phyloP scores from a whole-genome alignment of 2,329 filamentous ascomycete species.

The Alternaria viburni region DNA sequence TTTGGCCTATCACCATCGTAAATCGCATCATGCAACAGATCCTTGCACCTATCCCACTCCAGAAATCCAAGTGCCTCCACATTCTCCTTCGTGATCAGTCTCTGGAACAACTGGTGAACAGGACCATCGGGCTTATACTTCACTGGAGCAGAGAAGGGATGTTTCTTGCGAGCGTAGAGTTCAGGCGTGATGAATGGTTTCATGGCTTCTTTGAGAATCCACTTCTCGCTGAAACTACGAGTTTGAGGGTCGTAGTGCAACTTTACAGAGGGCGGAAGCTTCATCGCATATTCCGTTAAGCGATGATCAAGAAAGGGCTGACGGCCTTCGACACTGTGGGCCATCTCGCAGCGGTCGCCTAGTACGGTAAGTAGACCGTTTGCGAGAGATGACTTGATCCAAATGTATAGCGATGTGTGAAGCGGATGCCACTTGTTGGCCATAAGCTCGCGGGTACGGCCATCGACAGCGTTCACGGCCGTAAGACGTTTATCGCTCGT shows the following conservation, averaged over 20 bases:
- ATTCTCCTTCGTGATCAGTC: constrained; percentile 36
- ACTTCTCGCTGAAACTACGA: constrained; percentile 52
- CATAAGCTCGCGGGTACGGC: constrained; percentile 32
- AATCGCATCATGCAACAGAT: constrained; percentile 18
- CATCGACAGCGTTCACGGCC: constrained; percentile 29
- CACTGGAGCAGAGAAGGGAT: constrained; percentile 57
- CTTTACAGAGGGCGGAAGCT: constrained; percentile 47
- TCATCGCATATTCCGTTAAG: constrained; percentile 49
- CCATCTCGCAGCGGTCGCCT: constrained; percentile 56
- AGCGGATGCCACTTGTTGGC: constrained; percentile 31
- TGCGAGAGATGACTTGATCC: constrained; percentile 27
- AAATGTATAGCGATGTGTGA: constrained; percentile 33
- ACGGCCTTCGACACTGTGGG: constrained; percentile 50
- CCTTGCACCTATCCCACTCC: constrained; percentile 19
- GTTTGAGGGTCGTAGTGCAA: constrained; percentile 38
- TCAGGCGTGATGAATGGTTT: constrained; percentile 60
- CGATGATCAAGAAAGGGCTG: constrained; percentile 52
- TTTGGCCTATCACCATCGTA: constrained; percentile 15
- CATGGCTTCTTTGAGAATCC: constrained; percentile 59
- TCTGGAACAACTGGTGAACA: constrained; percentile 47
- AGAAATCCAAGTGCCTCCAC: constrained; percentile 36
- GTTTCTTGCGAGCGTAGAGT: constrained; percentile 58
- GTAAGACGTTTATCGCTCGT: constrained; percentile 17
- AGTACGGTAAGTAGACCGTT: constrained; percentile 51
- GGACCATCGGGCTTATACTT: constrained; percentile 53